These are phyloP conservation scores for Penicillium fimorum DNA, from an alignment of 495 filamentous ascomycete species.

Conservation along the genomic window DNA sequence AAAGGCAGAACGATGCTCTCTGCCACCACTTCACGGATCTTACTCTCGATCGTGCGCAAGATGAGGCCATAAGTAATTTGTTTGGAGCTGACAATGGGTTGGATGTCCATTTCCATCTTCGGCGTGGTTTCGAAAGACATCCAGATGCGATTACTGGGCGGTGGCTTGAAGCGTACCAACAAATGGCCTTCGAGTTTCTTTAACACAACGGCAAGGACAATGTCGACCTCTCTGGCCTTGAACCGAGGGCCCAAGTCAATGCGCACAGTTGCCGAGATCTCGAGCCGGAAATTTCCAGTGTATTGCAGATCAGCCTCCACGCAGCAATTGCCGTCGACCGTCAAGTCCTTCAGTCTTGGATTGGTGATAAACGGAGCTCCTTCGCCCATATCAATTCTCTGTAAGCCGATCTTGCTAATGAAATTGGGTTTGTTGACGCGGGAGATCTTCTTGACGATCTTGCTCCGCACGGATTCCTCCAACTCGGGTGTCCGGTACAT, in stretches of 20 bases:
- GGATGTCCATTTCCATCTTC: slow-evolving; percentile 85
- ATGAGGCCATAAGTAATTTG: slow-evolving; percentile 94
- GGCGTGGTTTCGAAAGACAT: slow-evolving; percentile 89
- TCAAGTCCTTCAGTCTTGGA: slow-evolving; percentile 83
- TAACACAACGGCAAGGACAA: slow-evolving; percentile 82
- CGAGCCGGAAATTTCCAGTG: slow-evolving; percentile 81
- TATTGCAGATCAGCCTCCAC: slow-evolving; percentile 86
- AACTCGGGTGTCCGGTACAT: slow-evolving; percentile 81
- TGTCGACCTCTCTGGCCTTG: slow-evolving; percentile 83
- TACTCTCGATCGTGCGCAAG: slow-evolving; percentile 86
- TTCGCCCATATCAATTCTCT: slow-evolving; percentile 81
- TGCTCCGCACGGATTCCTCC: slow-evolving; percentile 72
- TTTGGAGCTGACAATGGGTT: slow-evolving; percentile 91
- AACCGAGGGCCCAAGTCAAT: slow-evolving; percentile 87
- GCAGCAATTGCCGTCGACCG: slow-evolving; percentile 82
- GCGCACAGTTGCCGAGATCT: slow-evolving; percentile 84
- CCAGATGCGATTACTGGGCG: slow-evolving; percentile 93
- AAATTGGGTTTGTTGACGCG: slow-evolving; percentile 90
- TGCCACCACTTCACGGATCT: slow-evolving; percentile 87
- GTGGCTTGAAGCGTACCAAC: slow-evolving; percentile 85
- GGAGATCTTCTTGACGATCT: slow-evolving; percentile 95
- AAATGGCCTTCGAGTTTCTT: slow-evolving; percentile 84
- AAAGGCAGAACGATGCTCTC: slow-evolving; percentile 93
- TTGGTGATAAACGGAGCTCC: slow-evolving; percentile 87
- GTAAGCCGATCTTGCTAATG: slow-evolving; percentile 74